These are phyloP conservation scores for Sphagnum tenellum DNA, from an alignment of 225 moss, liverwort and hornwort species.

Conservation along the genomic window DNA sequence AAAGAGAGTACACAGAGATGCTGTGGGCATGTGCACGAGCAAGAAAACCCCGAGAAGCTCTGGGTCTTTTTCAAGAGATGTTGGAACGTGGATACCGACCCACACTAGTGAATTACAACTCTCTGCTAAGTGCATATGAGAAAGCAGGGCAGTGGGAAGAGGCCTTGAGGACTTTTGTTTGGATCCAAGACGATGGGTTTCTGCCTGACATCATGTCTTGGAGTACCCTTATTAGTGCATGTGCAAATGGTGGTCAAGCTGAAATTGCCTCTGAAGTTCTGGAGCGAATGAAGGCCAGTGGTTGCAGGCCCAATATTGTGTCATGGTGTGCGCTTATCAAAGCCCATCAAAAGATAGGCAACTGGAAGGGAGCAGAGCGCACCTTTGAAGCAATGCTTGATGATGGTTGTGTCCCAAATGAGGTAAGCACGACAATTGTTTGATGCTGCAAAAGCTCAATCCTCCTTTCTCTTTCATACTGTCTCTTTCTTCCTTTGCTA, in stretches of 20 bases:
- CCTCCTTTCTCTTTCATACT: no score
- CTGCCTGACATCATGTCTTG: constrained; percentile 43
- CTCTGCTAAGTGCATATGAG: constrained; percentile 44
- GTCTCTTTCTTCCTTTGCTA: no score
- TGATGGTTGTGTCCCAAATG: constrained; percentile 49
- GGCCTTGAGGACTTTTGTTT: constrained; percentile 44
- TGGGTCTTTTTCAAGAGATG: constrained; percentile 41
- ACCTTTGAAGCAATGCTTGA: constrained; percentile 48
- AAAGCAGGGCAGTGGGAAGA: constrained; percentile 48
- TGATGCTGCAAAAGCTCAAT: no score
- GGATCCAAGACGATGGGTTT: constrained; percentile 40
- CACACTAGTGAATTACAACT: constrained; percentile 33
- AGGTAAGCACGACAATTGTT: constrained; percentile 9
- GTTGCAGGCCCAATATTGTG: constrained; percentile 37
- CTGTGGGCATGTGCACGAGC: constrained; percentile 54
- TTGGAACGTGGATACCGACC: constrained; percentile 29
- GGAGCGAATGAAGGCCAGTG: constrained; percentile 39
- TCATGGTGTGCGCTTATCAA: constrained; percentile 52
- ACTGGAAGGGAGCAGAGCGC: constrained; percentile 42
- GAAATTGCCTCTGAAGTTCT: constrained; percentile 41
- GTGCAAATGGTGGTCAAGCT: constrained; percentile 50
- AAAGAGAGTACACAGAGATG: constrained; percentile 38
- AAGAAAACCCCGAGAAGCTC: constrained; percentile 47
- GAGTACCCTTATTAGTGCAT: constrained; percentile 53
- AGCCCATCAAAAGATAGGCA: constrained; percentile 43